Percentiles rank a stretch among this genome's conserved stretches.
Conservation (phyloP, 345 rosid genomes). For the Conringia planisiliqua region DNA sequence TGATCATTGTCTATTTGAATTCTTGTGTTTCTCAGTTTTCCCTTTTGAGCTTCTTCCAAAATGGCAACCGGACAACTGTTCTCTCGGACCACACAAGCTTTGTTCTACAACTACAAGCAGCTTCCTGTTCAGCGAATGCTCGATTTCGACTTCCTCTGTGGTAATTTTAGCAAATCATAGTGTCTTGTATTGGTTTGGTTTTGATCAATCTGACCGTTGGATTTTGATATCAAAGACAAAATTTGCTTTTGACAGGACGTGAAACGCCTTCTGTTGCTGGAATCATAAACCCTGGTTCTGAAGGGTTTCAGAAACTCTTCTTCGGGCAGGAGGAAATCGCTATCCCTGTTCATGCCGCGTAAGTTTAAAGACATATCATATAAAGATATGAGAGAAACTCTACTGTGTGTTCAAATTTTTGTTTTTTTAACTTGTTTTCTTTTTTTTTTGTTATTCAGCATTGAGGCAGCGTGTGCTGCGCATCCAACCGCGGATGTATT, state of each 20-base stretch:
- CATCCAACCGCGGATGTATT: slow-evolving; percentile 98
- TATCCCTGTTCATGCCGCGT: slow-evolving; percentile 97
- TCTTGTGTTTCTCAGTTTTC: slow-evolving; percentile 35
- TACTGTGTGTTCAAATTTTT: background rate
- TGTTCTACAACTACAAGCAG: slow-evolving; percentile 94
- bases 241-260: slow-evolving; percentile 50
- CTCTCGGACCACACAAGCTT: slow-evolving; percentile 85
- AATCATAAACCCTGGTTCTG: slow-evolving; percentile 87
- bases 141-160: slow-evolving; percentile 97
- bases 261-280: slow-evolving; percentile 99
- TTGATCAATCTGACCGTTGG: slow-evolving; percentile 1
- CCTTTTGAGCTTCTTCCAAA: slow-evolving; percentile 23
- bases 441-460: slow-evolving; percentile 48
- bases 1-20: background rate
- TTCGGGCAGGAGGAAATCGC: slow-evolving; percentile 99
- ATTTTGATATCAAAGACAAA: background rate
- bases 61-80: slow-evolving; percentile 97
- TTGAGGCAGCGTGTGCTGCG: slow-evolving; percentile 85
- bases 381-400: background rate
- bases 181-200: background rate
- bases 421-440: slow-evolving; percentile 3
- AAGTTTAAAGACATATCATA: slow-evolving; percentile 1
- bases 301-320: slow-evolving; percentile 96
- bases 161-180: slow-evolving; percentile 21
- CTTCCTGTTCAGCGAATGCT: slow-evolving; percentile 99